Base-by-base conservation (phyloP, 192 early-diverging fungal genomes). In the Coemansia sp. region DNA sequence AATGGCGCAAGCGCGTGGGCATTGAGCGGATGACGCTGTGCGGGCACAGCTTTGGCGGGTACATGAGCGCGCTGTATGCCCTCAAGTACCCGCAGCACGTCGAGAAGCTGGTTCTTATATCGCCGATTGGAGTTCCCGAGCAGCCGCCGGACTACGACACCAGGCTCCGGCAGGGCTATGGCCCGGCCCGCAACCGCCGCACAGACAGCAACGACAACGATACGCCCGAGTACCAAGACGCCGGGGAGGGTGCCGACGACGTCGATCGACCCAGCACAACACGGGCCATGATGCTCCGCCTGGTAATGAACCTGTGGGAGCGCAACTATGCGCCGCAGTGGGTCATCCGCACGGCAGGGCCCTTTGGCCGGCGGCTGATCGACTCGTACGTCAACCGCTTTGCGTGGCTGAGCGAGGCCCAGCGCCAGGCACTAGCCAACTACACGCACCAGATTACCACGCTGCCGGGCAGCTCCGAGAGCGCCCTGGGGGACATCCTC, bases 41-140 rank as follows among this genome's bases (percentile, higher is more conserved):
- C 25, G 92, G 90, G 4, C 90, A 92, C 60, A 84, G 80, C 40
- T 79, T 93, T 17, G 90, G 90, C 23, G 95, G 91, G 5, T 98
- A 95, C 65, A 78, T 98, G 55, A 78, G 84, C 5, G 50, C 85
- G 0, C 77, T 79, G 6, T 98, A 98, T 54, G 87, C 95, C 5
- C 64, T 94, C 17, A 86, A 87, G 50, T 86, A 94, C 54, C 92
- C 92, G 3, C 65, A 89, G 21, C 80, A 79, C 6, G 90, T 98
- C 22, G 85, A 88, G 48, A 86, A 86, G 45, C 77, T 98, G 28
- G 83, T 96, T 27, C 78, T 98, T 14, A 80, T 90, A 3, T 91
- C 88, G 37, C 94, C 94, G n/a, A 85, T 81, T 37, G 88, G 88
- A 46, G 45, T 90, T 7, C 83, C 86, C 2, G 81, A 48, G 40